Evolutionary conservation across 2,329 filamentous ascomycete genomes (phyloP).

Genomic region (Myriangium duriaei): DNA sequence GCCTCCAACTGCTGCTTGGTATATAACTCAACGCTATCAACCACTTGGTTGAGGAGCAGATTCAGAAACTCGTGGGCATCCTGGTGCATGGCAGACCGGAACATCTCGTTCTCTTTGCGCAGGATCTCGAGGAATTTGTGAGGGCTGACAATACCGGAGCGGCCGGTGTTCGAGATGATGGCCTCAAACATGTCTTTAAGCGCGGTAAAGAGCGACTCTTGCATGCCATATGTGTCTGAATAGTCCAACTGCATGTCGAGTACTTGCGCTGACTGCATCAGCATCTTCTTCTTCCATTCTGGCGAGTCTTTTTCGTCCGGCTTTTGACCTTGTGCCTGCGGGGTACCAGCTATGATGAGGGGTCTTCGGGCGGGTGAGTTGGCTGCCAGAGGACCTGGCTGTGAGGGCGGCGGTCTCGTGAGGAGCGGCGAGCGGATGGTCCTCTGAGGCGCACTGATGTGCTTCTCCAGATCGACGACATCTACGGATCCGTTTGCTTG

Average conservation of each 20-base stretch:
- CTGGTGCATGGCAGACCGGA: conserved; percentile 92
- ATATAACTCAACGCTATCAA: conserved; percentile 84
- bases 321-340: conserved; percentile 29
- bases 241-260: conserved; percentile 76
- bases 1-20: conserved; percentile 42
- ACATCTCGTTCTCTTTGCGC: conserved; percentile 92
- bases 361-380: conserved; percentile 13
- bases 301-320: conserved; percentile 89
- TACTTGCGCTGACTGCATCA: conserved; percentile 75
- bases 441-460: conserved; percentile 43
- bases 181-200: conserved; percentile 94
- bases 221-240: conserved; percentile 72
- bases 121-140: conserved; percentile 89
- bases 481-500: conserved; percentile 2
- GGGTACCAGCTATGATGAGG: conserved; percentile 12
- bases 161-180: conserved; percentile 65
- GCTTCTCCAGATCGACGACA: conserved; percentile 40
- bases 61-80: conserved; percentile 97
- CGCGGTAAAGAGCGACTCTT: conserved; percentile 86
- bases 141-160: conserved; percentile 83
- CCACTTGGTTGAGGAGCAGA: conserved; percentile 86
- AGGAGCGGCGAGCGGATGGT: conserved; percentile 43
- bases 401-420: conserved; percentile 21
- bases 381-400: conserved; percentile 9
- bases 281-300: conserved; percentile 96